phyloP scores from a whole-genome alignment of 169 alveolate genomes.

The Prorocentrum cordatum region DNA sequence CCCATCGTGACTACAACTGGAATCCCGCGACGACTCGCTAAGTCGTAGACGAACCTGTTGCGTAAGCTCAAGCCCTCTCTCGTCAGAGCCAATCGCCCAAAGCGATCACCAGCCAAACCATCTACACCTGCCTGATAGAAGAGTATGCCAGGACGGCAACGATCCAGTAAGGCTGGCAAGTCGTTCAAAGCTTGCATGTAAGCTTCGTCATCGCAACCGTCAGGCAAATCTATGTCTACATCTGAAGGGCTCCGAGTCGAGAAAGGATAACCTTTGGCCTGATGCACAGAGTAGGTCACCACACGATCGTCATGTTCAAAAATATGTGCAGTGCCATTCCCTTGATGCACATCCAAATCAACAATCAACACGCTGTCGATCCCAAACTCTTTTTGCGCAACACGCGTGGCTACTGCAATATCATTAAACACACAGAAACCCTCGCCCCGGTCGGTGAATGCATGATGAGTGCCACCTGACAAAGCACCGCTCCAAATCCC shows the following conservation, averaged over 20 bases:
- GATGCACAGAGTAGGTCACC: constrained; percentile 29
- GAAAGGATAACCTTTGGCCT: constrained; percentile 37
- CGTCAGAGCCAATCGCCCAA: constrained; percentile 22
- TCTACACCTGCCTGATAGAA: constrained; percentile 55
- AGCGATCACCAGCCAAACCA: constrained; percentile 50
- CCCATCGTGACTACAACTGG: constrained; percentile 43
- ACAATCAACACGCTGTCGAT: neutral
- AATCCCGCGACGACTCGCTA: neutral
- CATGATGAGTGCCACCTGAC: constrained; percentile 66
- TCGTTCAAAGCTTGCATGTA: neutral
- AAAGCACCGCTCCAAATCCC: constrained; percentile 55
- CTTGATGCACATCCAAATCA: constrained; percentile 50
- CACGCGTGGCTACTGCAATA: constrained; percentile 58
- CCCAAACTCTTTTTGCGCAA: constrained; percentile 22
- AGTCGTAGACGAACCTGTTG: constrained; percentile 2
- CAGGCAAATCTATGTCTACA: constrained; percentile 19
- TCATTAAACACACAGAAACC: constrained; percentile 62
- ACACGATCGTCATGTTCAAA: neutral
- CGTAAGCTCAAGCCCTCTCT: constrained; percentile 10
- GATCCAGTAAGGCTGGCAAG: neutral
- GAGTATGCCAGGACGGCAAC: neutral
- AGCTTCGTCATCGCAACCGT: constrained; percentile 38
- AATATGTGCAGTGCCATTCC: neutral
- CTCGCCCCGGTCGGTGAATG: constrained; percentile 27
- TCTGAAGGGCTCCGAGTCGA: constrained; percentile 50